Conservation (phyloP, 2,329 filamentous ascomycete species). For the Diaporthe citri region DNA sequence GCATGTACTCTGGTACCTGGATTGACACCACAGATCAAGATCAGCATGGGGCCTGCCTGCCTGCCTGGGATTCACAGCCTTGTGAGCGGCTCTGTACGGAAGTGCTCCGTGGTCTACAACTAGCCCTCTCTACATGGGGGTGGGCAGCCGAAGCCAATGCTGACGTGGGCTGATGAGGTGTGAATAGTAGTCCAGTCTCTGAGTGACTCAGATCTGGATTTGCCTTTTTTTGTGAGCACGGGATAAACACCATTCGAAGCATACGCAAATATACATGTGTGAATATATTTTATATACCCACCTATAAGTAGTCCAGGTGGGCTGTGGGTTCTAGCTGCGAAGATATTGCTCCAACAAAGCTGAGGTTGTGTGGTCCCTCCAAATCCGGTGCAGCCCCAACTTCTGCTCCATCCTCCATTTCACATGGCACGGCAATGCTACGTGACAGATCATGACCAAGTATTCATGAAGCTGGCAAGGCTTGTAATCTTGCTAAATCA, state of each 20-base stretch:
- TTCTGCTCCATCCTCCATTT: not conserved
- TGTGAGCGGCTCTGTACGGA: constrained; percentile 12
- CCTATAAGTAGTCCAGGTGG: not conserved
- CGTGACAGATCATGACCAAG: not conserved
- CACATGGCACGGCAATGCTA: not conserved
- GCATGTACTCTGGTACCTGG: constrained; percentile 28
- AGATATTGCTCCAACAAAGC: not conserved
- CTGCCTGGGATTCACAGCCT: constrained; percentile 14
- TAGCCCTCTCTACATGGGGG: not conserved
- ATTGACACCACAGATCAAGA: constrained; percentile 7
- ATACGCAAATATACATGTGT: not conserved
- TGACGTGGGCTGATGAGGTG: constrained; percentile 15
- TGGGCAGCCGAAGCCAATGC: not conserved
- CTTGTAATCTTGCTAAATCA: not conserved
- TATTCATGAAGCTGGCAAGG: not conserved
- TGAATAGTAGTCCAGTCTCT: not conserved
- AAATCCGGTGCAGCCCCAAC: not conserved
- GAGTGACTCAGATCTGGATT: not conserved
- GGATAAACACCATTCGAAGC: not conserved
- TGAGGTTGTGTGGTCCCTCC: not conserved
- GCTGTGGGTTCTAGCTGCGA: not conserved
- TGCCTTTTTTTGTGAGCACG: not conserved
- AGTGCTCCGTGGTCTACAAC: not conserved
- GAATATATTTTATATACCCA: not conserved
- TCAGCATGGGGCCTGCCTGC: constrained; percentile 11